Percentiles rank a stretch among this genome's conserved stretches.
These are phyloP conservation scores for Linanthus parryae DNA, from an alignment of 148 eudicot species.

Conservation along the genomic window DNA sequence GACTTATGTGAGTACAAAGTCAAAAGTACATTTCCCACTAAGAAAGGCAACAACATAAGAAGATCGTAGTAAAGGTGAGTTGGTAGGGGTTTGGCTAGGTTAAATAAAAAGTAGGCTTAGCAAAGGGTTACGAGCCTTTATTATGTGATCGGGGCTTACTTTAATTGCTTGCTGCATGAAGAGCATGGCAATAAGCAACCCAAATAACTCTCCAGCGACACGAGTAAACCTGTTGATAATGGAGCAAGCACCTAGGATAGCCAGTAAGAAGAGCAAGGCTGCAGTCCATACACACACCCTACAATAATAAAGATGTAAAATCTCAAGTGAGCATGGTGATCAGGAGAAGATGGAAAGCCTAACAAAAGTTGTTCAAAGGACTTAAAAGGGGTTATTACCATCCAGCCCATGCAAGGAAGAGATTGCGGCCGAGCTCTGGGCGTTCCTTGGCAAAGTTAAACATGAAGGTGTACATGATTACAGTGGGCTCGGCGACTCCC, in stretches of 20 bases:
- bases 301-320: constrained; percentile 10
- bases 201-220: constrained; percentile 84
- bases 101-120: too few relatives aligned
- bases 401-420: constrained; percentile 88
- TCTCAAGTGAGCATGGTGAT: constrained; percentile 1
- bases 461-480: constrained; percentile 91
- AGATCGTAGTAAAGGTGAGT: too few relatives aligned
- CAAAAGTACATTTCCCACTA: too few relatives aligned
- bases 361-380: too few relatives aligned
- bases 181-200: constrained; percentile 88
- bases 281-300: constrained; percentile 98
- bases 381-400: constrained; percentile 43
- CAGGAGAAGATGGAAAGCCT: too few relatives aligned
- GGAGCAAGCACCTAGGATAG: constrained; percentile 87
- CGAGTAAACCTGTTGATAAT: constrained; percentile 90
- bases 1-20: too few relatives aligned
- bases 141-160: too few relatives aligned
- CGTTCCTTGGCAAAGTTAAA: constrained; percentile 73
- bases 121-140: too few relatives aligned
- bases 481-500: constrained; percentile 96
- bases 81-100: too few relatives aligned
- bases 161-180: constrained; percentile 93
- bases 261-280: constrained; percentile 63
- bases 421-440: constrained; percentile 61
- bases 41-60: too few relatives aligned